Conservation (phyloP, 768 basidiomycete species). For the Kwoniella sp. region DNA sequence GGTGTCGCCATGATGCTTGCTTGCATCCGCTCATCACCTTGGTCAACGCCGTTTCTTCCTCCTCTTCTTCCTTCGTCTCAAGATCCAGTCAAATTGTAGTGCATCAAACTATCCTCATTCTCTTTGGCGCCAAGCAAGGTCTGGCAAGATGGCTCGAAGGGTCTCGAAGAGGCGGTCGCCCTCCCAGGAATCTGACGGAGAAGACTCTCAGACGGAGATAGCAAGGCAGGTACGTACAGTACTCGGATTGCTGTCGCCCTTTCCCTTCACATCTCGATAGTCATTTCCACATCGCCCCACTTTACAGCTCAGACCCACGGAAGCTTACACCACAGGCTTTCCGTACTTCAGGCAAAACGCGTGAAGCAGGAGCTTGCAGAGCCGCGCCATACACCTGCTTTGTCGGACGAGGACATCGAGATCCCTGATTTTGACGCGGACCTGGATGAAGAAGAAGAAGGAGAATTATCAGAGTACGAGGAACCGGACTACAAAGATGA, state of each 20-base stretch:
- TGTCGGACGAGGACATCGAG: constrained; percentile 1
- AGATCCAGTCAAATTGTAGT: too few relatives aligned
- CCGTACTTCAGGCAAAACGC: not conserved
- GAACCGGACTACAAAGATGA: constrained; percentile 21
- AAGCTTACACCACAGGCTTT: too few relatives aligned
- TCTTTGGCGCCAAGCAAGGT: not conserved
- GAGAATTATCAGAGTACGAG: constrained; percentile 55
- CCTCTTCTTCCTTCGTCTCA: too few relatives aligned
- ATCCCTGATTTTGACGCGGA: constrained; percentile 60
- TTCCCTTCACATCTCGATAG: too few relatives aligned
- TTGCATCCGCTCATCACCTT: too few relatives aligned
- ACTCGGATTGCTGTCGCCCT: not conserved
- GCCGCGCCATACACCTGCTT: not conserved
- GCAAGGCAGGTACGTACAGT: constrained; percentile 13
- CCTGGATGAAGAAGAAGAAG: constrained; percentile 67
- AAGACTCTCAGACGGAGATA: constrained; percentile 7
- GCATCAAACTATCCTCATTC: not conserved
- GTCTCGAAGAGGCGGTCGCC: constrained; percentile 14
- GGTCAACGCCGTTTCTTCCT: too few relatives aligned
- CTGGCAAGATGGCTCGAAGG: constrained; percentile 15
- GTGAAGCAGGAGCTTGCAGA: not conserved
- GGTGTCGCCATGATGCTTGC: too few relatives aligned
- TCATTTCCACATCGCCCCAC: too few relatives aligned
- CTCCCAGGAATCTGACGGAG: constrained; percentile 15
- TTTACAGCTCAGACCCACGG: too few relatives aligned